Evolutionary conservation across 1,284 basidiomycete species (phyloP), one percentile per base, ranked within the genome.

Genomic region (Naganishia albida): DNA sequence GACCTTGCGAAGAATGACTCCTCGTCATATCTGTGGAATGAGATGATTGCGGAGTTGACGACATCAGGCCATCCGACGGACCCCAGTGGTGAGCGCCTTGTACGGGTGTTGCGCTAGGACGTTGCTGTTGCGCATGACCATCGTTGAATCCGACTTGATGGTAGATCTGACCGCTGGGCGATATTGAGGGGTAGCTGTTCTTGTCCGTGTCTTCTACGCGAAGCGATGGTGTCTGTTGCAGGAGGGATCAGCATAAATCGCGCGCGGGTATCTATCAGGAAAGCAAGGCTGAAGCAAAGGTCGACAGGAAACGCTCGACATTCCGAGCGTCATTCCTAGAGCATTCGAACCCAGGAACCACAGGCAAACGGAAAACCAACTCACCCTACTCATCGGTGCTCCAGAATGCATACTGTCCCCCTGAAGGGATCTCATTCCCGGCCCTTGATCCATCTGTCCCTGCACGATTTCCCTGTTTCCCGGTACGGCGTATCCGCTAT

Each of bases 331-430:
- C n/a, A 23, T 26, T 25, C 20, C 12, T 13, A 49, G 3, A 4
- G 46, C 28, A 28, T 51, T 10, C 26, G 8, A 10, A 23, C n/a
- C 23, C 20, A 20, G n/a, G n/a, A 6, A 2, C 23, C 49, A n/a
- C 25, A 28, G 26, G 12, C 25, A 28, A n/a, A 8, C 15, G 26
- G 18, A 16, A 38, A 20, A 23, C 8, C 28, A 3, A 60, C 57
- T 60, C 57, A 60, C 57, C 44, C 57, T 48, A 42, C 46, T 60
- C 57, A 60, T 50, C 34, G 57, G 57, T 15, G 30, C 57, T 6
- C 34, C 57, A 23, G 46, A 23, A 48, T 60, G 57, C 30, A 60
- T 25, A 4, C 34, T 39, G 25, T 49, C 57, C 25, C 20, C 46
- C 28, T 50, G 44, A 23, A 60, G 40, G 15, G 54, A 44, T 18